A percentile compares a stretch with the other conserved stretches of the same genome.
Conservation (phyloP, 2,329 filamentous ascomycete species). For the Alternaria sp. region DNA sequence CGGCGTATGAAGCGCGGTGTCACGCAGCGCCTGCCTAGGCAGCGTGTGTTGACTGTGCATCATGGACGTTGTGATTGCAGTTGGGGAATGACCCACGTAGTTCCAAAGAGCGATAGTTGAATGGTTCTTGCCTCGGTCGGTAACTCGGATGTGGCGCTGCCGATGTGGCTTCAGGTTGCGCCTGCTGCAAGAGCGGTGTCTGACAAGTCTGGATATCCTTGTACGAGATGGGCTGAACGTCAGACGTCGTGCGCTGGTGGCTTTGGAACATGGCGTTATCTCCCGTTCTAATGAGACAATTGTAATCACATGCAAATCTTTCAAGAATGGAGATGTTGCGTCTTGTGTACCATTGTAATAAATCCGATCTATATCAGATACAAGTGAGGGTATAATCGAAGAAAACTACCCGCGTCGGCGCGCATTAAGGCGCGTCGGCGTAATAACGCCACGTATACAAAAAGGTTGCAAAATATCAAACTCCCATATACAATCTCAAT, state of each 20-base stretch:
- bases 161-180: slow-evolving; percentile 6
- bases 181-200: not conserved
- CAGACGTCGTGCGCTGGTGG: not conserved
- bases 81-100: not conserved
- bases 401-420: not conserved
- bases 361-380: not conserved
- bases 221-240: not conserved
- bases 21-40: not conserved
- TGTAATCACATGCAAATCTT: not conserved
- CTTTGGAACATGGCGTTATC: not conserved
- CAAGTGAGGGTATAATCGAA: slow-evolving; percentile 18
- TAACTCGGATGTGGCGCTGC: not conserved
- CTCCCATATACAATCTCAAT: not conserved
- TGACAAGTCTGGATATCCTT: not conserved
- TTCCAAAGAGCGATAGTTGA: not conserved
- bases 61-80: not conserved
- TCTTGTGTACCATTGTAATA: not conserved
- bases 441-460: not conserved
- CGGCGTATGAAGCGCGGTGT: not conserved
- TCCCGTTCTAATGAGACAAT: rapidly evolving
- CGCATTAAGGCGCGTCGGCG: not conserved
- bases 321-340: rapidly evolving
- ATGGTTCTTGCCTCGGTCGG: not conserved
- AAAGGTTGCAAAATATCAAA: not conserved
- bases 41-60: not conserved